These are phyloP conservation scores for Leptographium radiaticola DNA, from an alignment of 2,329 filamentous ascomycete species.

Conservation along the genomic window DNA sequence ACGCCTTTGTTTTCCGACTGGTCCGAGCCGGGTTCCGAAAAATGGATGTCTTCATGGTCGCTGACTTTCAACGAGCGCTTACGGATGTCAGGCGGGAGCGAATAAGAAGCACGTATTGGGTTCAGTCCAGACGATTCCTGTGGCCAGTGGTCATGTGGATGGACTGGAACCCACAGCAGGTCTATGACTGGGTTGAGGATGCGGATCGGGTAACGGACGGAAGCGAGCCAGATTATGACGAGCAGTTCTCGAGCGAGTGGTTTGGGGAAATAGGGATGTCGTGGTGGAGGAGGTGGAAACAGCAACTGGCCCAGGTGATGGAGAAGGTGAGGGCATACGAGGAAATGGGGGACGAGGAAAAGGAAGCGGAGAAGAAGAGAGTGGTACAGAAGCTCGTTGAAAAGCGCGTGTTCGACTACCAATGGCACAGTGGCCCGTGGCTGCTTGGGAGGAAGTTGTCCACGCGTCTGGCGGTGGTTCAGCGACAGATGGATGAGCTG, in stretches of 20 bases:
- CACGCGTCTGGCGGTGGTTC: background rate
- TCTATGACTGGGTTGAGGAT: background rate
- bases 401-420: background rate
- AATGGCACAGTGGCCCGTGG: background rate
- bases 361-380: background rate
- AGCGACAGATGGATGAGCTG: background rate
- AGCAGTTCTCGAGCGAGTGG: background rate
- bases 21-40: background rate
- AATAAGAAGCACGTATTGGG: background rate
- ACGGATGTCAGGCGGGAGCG: background rate
- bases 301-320: background rate
- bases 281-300: background rate
- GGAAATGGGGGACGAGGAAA: too few relatives aligned
- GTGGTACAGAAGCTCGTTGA: background rate
- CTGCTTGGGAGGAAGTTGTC: background rate
- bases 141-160: background rate
- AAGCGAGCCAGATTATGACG: background rate
- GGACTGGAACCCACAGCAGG: background rate
- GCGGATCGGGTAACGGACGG: background rate
- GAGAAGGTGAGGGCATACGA: background rate
- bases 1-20: background rate
- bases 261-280: background rate
- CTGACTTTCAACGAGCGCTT: background rate
- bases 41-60: background rate
- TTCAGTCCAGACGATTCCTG: background rate